Conservation (phyloP, 495 filamentous ascomycete species). For the Amniculicola lignicola region DNA sequence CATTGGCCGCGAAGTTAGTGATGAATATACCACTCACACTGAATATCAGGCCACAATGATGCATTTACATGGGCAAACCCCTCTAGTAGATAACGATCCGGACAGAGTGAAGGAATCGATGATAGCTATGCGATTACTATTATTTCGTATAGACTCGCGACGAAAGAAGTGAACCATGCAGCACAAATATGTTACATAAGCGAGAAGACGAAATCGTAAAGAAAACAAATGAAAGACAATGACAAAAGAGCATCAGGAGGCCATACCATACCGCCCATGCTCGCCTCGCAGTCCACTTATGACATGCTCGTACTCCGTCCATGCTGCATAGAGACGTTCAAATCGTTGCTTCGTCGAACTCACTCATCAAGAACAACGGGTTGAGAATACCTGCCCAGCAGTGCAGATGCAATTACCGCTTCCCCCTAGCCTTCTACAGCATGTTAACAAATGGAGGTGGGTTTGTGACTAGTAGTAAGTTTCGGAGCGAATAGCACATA, state of each 20-base stretch:
- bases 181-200: conserved; percentile 2
- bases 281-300: neutral
- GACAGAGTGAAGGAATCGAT: too few relatives aligned
- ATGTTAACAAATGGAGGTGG: neutral
- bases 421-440: neutral
- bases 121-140: conserved; percentile 10
- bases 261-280: too few relatives aligned
- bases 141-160: neutral
- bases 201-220: neutral
- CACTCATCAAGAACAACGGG: conserved; percentile 3
- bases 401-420: neutral
- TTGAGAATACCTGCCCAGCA: conserved; percentile 9
- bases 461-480: too few relatives aligned
- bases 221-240: neutral
- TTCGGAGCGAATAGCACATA: too few relatives aligned
- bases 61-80: too few relatives aligned
- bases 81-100: too few relatives aligned
- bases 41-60: too few relatives aligned
- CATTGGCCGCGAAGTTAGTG: too few relatives aligned
- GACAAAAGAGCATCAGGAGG: conserved; percentile 1
- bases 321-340: neutral
- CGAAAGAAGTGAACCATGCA: neutral
- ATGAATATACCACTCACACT: too few relatives aligned
- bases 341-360: conserved; percentile 24
- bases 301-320: neutral